A percentile compares a stretch with the other conserved stretches of the same genome.
Conservation (phyloP, 2,329 filamentous ascomycete genomes). For the Rhynchosporium graminicola region DNA sequence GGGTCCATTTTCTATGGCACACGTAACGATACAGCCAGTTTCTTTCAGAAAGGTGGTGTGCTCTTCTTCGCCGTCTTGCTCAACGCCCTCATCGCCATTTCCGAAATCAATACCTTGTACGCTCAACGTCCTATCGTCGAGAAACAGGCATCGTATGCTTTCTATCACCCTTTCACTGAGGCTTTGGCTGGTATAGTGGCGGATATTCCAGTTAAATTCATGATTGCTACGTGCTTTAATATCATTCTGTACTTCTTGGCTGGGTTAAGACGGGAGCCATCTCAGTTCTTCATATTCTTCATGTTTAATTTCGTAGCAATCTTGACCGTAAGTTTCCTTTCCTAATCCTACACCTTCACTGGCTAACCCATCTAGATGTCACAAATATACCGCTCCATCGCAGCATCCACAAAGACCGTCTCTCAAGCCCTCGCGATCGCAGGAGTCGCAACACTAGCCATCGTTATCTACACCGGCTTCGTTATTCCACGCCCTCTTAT, state of each 20-base stretch:
- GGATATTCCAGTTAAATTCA: slow-evolving; percentile 81
- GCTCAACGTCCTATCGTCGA: slow-evolving; percentile 88
- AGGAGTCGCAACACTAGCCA: slow-evolving; percentile 48
- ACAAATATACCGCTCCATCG: slow-evolving; percentile 71
- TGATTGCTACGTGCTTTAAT: slow-evolving; percentile 76
- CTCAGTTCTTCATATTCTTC: slow-evolving; percentile 81
- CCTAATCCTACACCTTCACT: slow-evolving; percentile 44
- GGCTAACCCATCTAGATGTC: slow-evolving; percentile 61
- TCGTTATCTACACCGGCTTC: slow-evolving; percentile 45
- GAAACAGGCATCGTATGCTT: slow-evolving; percentile 82
- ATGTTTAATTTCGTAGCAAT: slow-evolving; percentile 43
- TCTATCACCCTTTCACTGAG: slow-evolving; percentile 90
- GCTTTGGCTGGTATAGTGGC: slow-evolving; percentile 83
- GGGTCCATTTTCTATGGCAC: slow-evolving; percentile 66
- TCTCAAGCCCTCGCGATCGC: slow-evolving; percentile 65
- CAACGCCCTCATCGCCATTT: slow-evolving; percentile 64
- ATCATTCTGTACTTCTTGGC: slow-evolving; percentile 84
- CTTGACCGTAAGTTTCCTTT: slow-evolving; percentile 55
- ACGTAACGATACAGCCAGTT: slow-evolving; percentile 52
- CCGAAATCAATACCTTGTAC: slow-evolving; percentile 73
- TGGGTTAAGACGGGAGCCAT: slow-evolving; percentile 64
- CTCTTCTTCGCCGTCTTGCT: slow-evolving; percentile 70
- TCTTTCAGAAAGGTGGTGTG: slow-evolving; percentile 63
- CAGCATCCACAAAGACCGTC: slow-evolving; percentile 71
- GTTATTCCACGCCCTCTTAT: slow-evolving; percentile 55